Base-by-base conservation (phyloP, 75 land plant genomes). In the Pseudotsuga menziesii region DNA sequence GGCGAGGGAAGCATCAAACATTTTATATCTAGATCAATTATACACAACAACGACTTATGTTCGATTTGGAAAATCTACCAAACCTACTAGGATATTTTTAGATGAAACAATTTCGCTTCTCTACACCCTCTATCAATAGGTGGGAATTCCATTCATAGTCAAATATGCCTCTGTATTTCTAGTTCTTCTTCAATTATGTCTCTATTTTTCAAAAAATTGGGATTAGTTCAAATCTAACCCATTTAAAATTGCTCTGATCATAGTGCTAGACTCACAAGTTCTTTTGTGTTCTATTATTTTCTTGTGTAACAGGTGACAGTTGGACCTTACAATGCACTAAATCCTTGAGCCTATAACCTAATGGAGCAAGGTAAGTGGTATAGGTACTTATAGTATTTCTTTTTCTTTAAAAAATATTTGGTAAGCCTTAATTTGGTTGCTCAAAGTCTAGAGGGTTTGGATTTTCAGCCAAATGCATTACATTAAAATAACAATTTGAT, bases 31-130 rank as follows among this genome's bases (percentile, higher is more conserved):
- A 8, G 94, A 93, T 27, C 76, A 93, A 2, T 94, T 96, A 88
- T 88, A 85, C 83, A 94, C 97, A 20, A 97, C 97, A 23, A 97
- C 94, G 3, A 77, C 92, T 27, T 96, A 90, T 73, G 91, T 91
- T 27, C 94, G 99, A 4, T 90, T 96, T 81, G 83, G 87, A 22
- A 86, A 84, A 77, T 77, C 89, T 17, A 63, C 81, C 1, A 57
- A 72, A 16, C 76, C 89, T 66, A 17, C 82, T 77, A 16, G 76
- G 39, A 81, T 75, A 76, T 89, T 91, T 81, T 57, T 79, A 12
- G 80, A 79, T 66, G 94, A 93, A 22, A 80, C 69, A 44, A 87
- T 85, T 56, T 73, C 87, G 36, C 58, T 93, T 35, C 91, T 89
- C 35, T 89, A 93, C 78, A 89, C 78, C 16, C 82, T 88, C 13